phyloP scores from a whole-genome alignment of 202 grass and related monocot genomes.

The Cymbopogon flexuosus region DNA sequence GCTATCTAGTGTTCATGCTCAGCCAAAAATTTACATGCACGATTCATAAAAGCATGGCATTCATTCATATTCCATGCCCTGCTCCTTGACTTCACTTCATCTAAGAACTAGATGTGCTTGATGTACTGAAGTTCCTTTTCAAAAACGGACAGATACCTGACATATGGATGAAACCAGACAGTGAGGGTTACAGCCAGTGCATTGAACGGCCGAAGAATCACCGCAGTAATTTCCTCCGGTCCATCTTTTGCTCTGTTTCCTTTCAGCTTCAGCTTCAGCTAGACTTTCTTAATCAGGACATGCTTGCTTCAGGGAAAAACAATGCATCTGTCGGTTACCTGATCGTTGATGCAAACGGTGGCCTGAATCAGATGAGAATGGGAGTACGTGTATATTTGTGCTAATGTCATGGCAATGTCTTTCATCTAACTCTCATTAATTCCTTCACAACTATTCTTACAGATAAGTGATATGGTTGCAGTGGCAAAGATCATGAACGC shows the following conservation, averaged over 20 bases:
- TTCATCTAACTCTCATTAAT: constrained; percentile 39
- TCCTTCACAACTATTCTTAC: constrained; percentile 34
- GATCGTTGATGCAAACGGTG: constrained; percentile 64
- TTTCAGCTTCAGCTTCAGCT: not conserved
- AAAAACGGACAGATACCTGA: constrained; percentile 44
- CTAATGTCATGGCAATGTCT: not conserved
- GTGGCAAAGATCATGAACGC: constrained; percentile 79
- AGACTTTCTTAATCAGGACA: not conserved
- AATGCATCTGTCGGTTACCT: constrained; percentile 52
- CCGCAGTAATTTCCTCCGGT: constrained; percentile 37
- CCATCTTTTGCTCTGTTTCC: not conserved
- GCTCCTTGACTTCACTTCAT: constrained; percentile 6
- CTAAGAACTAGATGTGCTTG: not conserved
- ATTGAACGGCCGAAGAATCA: constrained; percentile 39
- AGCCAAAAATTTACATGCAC: not conserved
- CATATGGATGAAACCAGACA: constrained; percentile 58
- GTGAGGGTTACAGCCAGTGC: constrained; percentile 47
- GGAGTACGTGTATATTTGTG: constrained; percentile 44
- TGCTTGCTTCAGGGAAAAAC: constrained; percentile 33
- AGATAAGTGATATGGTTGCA: constrained; percentile 95
- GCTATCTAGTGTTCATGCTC: constrained; percentile 4
- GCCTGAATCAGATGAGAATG: constrained; percentile 82
- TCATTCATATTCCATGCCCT: constrained; percentile 8
- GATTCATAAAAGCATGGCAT: constrained; percentile 2
- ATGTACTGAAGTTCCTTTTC: constrained; percentile 25